Evolutionary conservation across 331 rosid species (phyloP), one percentile per base, ranked within the genome.

Genomic region (Phaseolus coccineus): DNA sequence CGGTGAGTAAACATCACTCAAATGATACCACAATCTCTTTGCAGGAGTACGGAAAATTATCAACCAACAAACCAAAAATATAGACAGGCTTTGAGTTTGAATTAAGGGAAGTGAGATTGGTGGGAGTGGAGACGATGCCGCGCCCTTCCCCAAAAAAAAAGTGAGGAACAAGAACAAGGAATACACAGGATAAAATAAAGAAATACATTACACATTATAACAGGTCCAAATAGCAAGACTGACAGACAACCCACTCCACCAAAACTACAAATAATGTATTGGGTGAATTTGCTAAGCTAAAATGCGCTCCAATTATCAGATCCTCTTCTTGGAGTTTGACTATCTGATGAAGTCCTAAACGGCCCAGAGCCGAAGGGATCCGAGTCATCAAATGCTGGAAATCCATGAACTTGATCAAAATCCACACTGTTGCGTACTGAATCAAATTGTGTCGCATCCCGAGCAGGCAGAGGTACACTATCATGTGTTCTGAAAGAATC

Each of bases 291-390:
- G 72, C 65, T 69, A 76, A 40, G 66, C 90, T 93, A 90, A 80
- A 93, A 90, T 3, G 90, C 91, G 78, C 90, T 93, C 97, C 96
- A 92, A 74, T 73, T 79, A 85, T 89, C 92, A n/a, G 94, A 77
- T 57, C 79, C 89, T 84, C 75, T 85, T 80, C 84, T 87, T 1
- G 93, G 88, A 57, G 91, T 90, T 85, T 90, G 94, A 85, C 77
- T 82, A 31, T 93, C 98, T n/a, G 92, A 76, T 63, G 94, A 90
- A 12, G 93, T 80, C 86, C 77, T 89, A 82, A 88, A 96, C 6
- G 97, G 94, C 73, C 85, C 97, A 5, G 97, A 85, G 67, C 97
- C 99, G 70, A 96, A 96, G 63, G 96, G 94, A 77, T 89, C 97
- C 1, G 98, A 84, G 80, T 96, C 98, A 51, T 96, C 99, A 37